These are phyloP conservation scores for Stachybotrys elegans DNA, from an alignment of 2,329 filamentous ascomycete species.

Conservation along the genomic window DNA sequence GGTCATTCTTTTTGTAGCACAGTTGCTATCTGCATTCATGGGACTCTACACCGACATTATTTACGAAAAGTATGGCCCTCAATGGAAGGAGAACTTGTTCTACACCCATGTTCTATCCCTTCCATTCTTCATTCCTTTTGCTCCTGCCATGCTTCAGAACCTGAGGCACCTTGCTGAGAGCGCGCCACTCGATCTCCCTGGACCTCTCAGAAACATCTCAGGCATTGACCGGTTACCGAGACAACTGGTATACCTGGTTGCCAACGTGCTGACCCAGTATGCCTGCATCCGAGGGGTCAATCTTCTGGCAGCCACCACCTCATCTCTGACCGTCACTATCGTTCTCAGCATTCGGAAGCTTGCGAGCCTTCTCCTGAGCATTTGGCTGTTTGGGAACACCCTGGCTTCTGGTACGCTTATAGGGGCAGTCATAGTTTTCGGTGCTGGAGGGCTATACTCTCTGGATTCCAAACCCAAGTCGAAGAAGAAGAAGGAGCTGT, in stretches of 20 bases:
- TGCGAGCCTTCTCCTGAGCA: constrained; percentile 83
- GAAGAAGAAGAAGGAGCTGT: no score
- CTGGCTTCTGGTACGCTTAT: constrained; percentile 71
- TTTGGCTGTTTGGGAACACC: constrained; percentile 88
- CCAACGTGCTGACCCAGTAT: constrained; percentile 87
- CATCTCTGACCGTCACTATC: constrained; percentile 92
- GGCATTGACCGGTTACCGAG: constrained; percentile 45
- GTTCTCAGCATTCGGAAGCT: constrained; percentile 94
- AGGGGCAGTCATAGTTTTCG: constrained; percentile 82
- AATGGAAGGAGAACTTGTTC: constrained; percentile 95
- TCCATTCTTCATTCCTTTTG: constrained; percentile 69
- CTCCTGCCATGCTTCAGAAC: constrained; percentile 59
- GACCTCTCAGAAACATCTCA: constrained; percentile 11
- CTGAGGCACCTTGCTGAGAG: constrained; percentile 60
- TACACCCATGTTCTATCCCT: constrained; percentile 78
- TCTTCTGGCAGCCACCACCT: constrained; percentile 80
- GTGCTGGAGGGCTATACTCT: constrained; percentile 85
- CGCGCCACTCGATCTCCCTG: constrained; percentile 42
- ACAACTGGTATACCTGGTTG: constrained; percentile 64
- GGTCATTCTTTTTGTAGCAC: constrained; percentile 76
- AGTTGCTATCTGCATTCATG: constrained; percentile 88
- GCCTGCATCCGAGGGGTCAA: constrained; percentile 95
- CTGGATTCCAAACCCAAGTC: constrained; percentile 50
- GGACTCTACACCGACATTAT: constrained; percentile 91
- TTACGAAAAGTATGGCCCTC: constrained; percentile 77